Conservation (phyloP, 495 filamentous ascomycete species). For the Penicillium verhagenii region DNA sequence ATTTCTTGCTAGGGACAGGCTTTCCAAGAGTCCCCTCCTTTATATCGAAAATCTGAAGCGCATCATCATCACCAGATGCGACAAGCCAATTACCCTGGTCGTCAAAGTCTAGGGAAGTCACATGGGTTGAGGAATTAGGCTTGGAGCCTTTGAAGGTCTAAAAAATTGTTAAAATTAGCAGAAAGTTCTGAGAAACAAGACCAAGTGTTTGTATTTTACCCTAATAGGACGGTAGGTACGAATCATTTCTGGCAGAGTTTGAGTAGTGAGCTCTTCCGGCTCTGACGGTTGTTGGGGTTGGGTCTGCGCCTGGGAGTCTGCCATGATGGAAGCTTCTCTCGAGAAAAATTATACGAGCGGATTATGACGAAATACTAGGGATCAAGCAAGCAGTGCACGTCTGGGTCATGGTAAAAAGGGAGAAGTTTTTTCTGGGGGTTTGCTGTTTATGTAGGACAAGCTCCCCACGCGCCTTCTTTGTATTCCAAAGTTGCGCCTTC, state of each 20-base stretch:
- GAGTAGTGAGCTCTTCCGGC: conserved; percentile 33
- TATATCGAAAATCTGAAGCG: conserved; percentile 90
- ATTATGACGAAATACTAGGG: background rate
- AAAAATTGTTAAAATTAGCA: background rate
- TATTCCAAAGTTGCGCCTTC: conserved; percentile 12
- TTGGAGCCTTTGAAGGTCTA: conserved; percentile 42
- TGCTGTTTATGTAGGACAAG: conserved; percentile 7
- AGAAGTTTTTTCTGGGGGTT: background rate
- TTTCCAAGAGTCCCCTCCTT: conserved; percentile 86
- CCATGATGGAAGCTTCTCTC: conserved; percentile 31
- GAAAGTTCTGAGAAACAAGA: background rate
- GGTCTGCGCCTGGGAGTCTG: conserved; percentile 23
- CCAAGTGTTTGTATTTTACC: conserved; percentile 22
- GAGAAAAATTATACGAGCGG: too few relatives aligned
- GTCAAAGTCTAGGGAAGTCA: conserved; percentile 90
- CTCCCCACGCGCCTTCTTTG: conserved; percentile 24
- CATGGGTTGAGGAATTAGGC: conserved; percentile 35
- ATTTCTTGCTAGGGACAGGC: conserved; percentile 83
- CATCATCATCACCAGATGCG: conserved; percentile 85
- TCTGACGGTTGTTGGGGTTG: conserved; percentile 17
- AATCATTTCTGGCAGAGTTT: conserved; percentile 50
- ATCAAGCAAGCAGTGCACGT: background rate
- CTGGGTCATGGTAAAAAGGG: background rate
- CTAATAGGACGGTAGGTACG: conserved; percentile 46
- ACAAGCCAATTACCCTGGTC: conserved; percentile 88